Percentiles rank a stretch among this genome's conserved stretches.
Conservation (phyloP, 345 rosid species). For the Odontarrhena argentea region DNA sequence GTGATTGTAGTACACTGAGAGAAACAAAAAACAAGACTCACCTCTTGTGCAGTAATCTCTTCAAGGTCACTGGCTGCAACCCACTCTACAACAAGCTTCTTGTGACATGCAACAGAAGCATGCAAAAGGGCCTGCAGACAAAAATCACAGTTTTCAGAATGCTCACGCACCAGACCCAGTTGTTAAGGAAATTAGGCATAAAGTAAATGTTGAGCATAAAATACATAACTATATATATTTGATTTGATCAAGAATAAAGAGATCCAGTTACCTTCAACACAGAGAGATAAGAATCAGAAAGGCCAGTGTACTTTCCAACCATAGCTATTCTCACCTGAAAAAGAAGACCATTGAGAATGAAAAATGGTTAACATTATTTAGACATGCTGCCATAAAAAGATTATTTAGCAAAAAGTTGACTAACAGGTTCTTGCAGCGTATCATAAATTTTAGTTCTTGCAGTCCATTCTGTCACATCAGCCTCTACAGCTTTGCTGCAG, state of each 20-base stretch:
- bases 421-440: slow-evolving; percentile 64
- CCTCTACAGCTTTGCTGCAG: slow-evolving; percentile 63
- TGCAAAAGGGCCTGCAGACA: slow-evolving; percentile 74
- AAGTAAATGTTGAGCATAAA: slow-evolving; percentile 10
- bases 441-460: slow-evolving; percentile 77
- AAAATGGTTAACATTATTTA: slow-evolving; percentile 15
- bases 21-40: slow-evolving; percentile 31
- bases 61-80: slow-evolving; percentile 85
- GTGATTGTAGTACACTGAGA: slow-evolving; percentile 12
- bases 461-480: slow-evolving; percentile 78
- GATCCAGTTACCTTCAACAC: slow-evolving; percentile 62
- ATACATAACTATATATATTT: background rate
- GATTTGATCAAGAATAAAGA: slow-evolving; percentile 12
- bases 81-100: slow-evolving; percentile 72
- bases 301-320: slow-evolving; percentile 84
- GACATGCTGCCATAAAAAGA: background rate
- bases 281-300: slow-evolving; percentile 76
- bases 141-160: slow-evolving; percentile 21
- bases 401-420: slow-evolving; percentile 29
- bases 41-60: slow-evolving; percentile 59
- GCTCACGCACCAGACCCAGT: background rate
- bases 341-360: slow-evolving; percentile 22
- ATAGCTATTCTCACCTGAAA: slow-evolving; percentile 75
- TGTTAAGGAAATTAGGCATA: background rate
- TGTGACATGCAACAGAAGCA: slow-evolving; percentile 77